A percentile compares a stretch with the other conserved stretches of the same genome.
phyloP scores from a whole-genome alignment of 495 filamentous ascomycete species.

The Penicillium macrosclerotiorum region DNA sequence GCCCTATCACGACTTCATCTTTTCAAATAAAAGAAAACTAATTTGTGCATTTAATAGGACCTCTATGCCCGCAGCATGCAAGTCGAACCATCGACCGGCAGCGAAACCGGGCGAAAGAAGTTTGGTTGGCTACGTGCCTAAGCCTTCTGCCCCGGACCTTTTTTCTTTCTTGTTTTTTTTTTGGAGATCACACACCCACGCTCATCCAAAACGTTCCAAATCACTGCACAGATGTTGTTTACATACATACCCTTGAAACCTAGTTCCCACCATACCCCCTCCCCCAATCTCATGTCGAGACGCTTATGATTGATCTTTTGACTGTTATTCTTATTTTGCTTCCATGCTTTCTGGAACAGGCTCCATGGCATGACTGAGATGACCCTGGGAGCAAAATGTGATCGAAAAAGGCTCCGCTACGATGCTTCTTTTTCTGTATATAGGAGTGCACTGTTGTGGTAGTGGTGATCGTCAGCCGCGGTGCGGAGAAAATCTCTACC shows the following conservation, averaged over 20 bases:
- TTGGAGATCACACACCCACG: too few relatives aligned
- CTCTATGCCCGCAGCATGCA: conserved; percentile 46
- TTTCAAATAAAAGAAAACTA: too few relatives aligned
- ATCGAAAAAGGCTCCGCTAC: conserved; percentile 10
- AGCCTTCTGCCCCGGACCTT: neutral
- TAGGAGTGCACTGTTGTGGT: conserved; percentile 16
- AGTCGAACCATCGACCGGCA: conserved; percentile 43
- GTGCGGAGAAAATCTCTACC: conserved; percentile 12
- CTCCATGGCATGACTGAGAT: conserved; percentile 13
- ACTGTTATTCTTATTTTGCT: conserved; percentile 8
- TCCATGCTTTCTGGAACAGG: conserved; percentile 11
- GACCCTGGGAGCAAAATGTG: conserved; percentile 14
- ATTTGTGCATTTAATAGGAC: conserved; percentile 34
- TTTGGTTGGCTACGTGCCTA: conserved; percentile 46
- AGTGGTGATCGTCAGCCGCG: conserved; percentile 8
- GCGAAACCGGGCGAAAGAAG: conserved; percentile 39
- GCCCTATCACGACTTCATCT: neutral
- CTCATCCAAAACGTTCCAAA: neutral
- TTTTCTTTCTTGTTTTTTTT: too few relatives aligned
- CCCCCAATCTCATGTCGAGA: conserved; percentile 25
- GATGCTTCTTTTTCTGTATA: conserved; percentile 19
- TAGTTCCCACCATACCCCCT: conserved; percentile 15
- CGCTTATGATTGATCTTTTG: conserved; percentile 30
- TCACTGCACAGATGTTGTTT: too few relatives aligned
- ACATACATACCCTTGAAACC: too few relatives aligned